These are phyloP conservation scores for Taxawa tesnikishii DNA, from an alignment of 2,329 filamentous ascomycete species.

Conservation along the genomic window DNA sequence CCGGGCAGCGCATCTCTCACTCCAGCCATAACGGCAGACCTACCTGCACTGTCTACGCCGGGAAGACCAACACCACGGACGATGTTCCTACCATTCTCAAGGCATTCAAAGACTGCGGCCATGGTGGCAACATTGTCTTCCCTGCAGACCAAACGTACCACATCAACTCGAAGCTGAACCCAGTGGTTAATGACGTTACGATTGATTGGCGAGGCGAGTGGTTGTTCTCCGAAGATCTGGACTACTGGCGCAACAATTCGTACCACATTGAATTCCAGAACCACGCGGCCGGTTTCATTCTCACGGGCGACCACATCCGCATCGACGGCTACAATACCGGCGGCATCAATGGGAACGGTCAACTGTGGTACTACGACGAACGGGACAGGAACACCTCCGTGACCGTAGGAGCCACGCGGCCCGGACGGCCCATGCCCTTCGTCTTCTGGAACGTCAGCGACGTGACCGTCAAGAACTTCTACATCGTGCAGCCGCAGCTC, in stretches of 20 bases:
- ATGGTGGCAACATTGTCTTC: conserved; percentile 36
- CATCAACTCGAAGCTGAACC: conserved; percentile 38
- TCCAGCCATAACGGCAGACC: no score
- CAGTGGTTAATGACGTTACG: conserved; percentile 33
- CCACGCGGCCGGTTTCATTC: conserved; percentile 40
- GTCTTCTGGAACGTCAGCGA: conserved; percentile 47
- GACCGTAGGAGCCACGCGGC: conserved; percentile 30
- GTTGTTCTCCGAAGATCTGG: conserved; percentile 39
- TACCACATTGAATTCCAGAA: conserved; percentile 45
- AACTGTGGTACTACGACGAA: conserved; percentile 42
- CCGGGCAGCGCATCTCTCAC: no score
- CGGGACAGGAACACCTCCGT: no score
- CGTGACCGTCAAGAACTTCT: conserved; percentile 40
- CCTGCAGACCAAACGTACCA: conserved; percentile 37
- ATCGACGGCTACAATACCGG: conserved; percentile 41
- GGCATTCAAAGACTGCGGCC: conserved; percentile 27
- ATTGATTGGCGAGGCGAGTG: conserved; percentile 43
- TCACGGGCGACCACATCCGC: conserved; percentile 36
- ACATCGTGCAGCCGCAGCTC: conserved; percentile 37
- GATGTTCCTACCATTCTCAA: conserved; percentile 29
- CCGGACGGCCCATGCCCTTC: conserved; percentile 45
- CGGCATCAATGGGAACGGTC: conserved; percentile 42
- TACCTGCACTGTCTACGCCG: no score
- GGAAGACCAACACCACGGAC: conserved; percentile 21
- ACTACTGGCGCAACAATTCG: conserved; percentile 40